Conservation (phyloP, 148 eudicot genomes). For the Cornus florida region DNA sequence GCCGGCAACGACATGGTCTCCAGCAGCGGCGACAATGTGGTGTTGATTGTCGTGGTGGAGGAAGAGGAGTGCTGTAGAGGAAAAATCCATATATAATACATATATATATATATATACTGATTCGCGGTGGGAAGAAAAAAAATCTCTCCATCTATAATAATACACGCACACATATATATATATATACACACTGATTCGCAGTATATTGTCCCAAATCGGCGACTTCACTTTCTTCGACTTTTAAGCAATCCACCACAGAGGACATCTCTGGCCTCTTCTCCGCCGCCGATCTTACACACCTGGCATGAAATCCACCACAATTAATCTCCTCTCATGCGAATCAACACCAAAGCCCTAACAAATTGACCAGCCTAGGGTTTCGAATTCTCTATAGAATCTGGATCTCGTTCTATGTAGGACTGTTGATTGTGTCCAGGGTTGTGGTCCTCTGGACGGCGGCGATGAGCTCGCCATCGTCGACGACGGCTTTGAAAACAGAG, state of each 20-base stretch:
- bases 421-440: neutral
- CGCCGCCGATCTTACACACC: conserved; percentile 62
- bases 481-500: conserved; percentile 54
- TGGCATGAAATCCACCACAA: neutral
- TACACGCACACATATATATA: no score
- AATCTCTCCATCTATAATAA: no score
- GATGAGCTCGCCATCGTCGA: conserved; percentile 32
- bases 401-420: conserved; percentile 46
- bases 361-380: conserved; percentile 46
- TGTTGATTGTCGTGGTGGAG: no score
- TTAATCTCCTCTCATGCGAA: conserved; percentile 7
- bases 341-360: conserved; percentile 39
- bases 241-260: conserved; percentile 33
- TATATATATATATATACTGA: no score
- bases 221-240: conserved; percentile 24
- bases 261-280: conserved; percentile 30
- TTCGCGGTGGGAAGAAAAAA: no score
- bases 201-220: conserved; percentile 17
- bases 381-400: conserved; percentile 41
- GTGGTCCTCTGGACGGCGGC: conserved; percentile 68
- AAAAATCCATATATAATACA: no score
- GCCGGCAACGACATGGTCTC: no score
- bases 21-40: no score
- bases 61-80: no score
- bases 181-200: no score